Evolutionary conservation across 2,329 filamentous ascomycete genomes (phyloP).

Genomic region (Stemphylium beticola): DNA sequence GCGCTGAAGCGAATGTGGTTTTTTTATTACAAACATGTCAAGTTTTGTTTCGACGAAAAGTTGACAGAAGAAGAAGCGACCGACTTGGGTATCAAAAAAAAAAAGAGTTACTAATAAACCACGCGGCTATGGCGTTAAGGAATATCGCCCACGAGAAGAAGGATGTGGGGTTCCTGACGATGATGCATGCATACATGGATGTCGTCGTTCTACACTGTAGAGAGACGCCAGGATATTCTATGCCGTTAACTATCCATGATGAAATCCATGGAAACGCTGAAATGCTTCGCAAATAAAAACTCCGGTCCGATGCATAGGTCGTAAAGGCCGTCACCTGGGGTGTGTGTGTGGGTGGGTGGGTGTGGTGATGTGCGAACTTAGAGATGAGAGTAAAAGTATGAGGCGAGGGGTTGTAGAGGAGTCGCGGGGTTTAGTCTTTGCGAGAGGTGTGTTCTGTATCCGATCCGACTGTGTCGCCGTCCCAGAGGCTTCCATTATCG

Average conservation of each 20-base stretch:
- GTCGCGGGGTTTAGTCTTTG: slow-evolving; percentile 27
- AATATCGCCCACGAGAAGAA: slow-evolving; percentile 16
- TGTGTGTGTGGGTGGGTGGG: slow-evolving; percentile 12
- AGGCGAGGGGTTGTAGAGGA: slow-evolving; percentile 12
- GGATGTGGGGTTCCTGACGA: slow-evolving; percentile 15
- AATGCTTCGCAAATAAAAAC: slow-evolving; percentile 47
- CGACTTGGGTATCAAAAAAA: slow-evolving; percentile 46
- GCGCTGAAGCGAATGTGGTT: slow-evolving; percentile 38
- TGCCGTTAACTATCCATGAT: slow-evolving; percentile 23
- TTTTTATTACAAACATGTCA: slow-evolving; percentile 20
- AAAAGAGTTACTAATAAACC: slow-evolving; percentile 30
- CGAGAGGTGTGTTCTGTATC: slow-evolving; percentile 46
- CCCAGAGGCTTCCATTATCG: slow-evolving; percentile 63
- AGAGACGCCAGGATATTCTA: slow-evolving; percentile 30
- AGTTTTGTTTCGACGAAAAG: slow-evolving; percentile 13
- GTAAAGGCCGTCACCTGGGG: slow-evolving; percentile 40
- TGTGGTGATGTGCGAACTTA: slow-evolving; percentile 33
- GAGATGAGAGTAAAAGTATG: slow-evolving; percentile 28
- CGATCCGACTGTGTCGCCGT: slow-evolving; percentile 62
- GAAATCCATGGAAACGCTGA: slow-evolving; percentile 35
- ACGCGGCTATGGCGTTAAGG: slow-evolving; percentile 19
- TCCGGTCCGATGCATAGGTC: slow-evolving; percentile 47
- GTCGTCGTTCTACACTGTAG: slow-evolving; percentile 15
- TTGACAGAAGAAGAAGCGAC: slow-evolving; percentile 33
- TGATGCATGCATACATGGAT: slow-evolving; percentile 6